These are phyloP conservation scores for Herpomyces periplanetae DNA, from an alignment of 2,329 filamentous ascomycete genomes.

Conservation along the genomic window DNA sequence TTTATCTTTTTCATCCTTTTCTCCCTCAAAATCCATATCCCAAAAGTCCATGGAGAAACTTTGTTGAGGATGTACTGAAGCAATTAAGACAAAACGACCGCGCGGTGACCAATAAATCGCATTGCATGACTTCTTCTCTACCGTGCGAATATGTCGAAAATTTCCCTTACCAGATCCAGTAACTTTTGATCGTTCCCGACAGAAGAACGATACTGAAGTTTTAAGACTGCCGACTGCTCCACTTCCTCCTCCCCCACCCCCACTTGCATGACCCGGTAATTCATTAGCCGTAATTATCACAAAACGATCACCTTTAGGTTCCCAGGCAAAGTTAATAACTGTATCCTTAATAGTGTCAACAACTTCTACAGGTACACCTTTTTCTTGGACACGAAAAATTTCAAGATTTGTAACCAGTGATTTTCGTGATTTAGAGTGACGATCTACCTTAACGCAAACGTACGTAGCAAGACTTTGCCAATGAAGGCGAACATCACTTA, in stretches of 20 bases:
- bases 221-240: conserved; percentile 65
- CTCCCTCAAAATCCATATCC: conserved; percentile 88
- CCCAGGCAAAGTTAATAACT: conserved; percentile 98
- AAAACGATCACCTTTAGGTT: conserved; percentile 87
- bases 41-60: conserved; percentile 90
- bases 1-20: conserved; percentile 71
- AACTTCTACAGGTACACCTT: conserved; percentile 89
- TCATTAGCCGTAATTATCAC: conserved; percentile 86
- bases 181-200: conserved; percentile 78
- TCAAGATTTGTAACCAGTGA: conserved; percentile 83
- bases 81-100: conserved; percentile 74
- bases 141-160: conserved; percentile 75
- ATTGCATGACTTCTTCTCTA: conserved; percentile 98
- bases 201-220: conserved; percentile 82
- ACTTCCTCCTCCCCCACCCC: no score
- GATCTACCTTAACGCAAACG: conserved; percentile 89
- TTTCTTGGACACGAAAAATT: conserved; percentile 87
- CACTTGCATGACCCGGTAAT: no score
- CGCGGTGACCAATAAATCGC: conserved; percentile 96
- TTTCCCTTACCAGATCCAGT: conserved; percentile 37
- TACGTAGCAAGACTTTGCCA: conserved; percentile 88
- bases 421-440: conserved; percentile 97
- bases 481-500: conserved; percentile 84
- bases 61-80: conserved; percentile 64
- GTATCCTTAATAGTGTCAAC: conserved; percentile 93